phyloP scores from a whole-genome alignment of 257 asterid species.

The Petunia secreta region DNA sequence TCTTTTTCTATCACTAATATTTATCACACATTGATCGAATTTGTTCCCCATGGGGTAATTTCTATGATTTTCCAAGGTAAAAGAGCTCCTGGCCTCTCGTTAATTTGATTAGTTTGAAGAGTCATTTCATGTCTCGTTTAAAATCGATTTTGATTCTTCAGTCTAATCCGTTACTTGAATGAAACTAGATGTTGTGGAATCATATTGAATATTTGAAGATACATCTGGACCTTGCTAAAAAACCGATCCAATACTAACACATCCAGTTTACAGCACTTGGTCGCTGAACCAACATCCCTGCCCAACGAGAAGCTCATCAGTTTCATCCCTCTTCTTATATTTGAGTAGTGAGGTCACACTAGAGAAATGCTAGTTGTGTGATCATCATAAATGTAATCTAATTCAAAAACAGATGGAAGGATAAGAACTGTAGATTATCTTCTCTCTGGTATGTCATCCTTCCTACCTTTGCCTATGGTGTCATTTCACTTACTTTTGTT shows the following conservation, averaged over 20 bases:
- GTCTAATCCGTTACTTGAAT: too few species aligned
- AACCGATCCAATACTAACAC: too few species aligned
- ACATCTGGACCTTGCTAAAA: too few species aligned
- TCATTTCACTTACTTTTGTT: conserved; percentile 3
- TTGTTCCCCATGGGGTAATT: too few species aligned
- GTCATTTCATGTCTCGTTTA: too few species aligned
- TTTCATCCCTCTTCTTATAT: not conserved
- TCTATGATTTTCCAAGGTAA: too few species aligned
- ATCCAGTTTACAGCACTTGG: not conserved
- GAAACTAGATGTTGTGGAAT: too few species aligned
- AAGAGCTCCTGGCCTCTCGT: too few species aligned
- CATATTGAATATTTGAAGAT: not conserved
- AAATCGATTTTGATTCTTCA: too few species aligned
- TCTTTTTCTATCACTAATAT: not conserved
- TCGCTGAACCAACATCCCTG: not conserved
- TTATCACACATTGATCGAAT: not conserved
- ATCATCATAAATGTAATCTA: not conserved
- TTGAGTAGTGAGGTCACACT: too few species aligned
- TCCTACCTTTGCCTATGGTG: not conserved
- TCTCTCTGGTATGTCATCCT: conserved; percentile 10
- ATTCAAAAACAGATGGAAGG: not conserved
- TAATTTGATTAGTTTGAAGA: too few species aligned
- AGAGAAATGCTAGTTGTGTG: not conserved
- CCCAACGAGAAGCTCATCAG: not conserved
- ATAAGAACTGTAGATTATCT: not conserved